Conservation (phyloP, 2,329 filamentous ascomycete genomes). For the Alternaria solani region DNA sequence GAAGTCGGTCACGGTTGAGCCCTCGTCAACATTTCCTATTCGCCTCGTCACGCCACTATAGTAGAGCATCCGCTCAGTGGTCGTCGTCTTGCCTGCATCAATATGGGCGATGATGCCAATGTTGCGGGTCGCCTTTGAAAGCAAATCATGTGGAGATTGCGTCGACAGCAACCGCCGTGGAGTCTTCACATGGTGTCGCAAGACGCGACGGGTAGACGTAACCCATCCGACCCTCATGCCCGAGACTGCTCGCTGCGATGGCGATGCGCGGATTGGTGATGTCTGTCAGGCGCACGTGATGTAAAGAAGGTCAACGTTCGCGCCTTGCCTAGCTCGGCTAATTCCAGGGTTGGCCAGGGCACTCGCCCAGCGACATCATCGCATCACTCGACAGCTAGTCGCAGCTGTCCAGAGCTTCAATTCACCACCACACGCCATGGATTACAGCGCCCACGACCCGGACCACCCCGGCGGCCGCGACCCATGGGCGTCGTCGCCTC, state of each 20-base stretch:
- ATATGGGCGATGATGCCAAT: conserved; percentile 99
- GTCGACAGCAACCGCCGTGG: conserved; percentile 43
- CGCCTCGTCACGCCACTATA: conserved; percentile 89
- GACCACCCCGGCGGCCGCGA: conserved; percentile 66
- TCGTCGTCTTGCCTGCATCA: conserved; percentile 98
- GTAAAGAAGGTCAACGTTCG: conserved; percentile 25
- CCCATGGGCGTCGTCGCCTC: conserved; percentile 70
- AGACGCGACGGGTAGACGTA: conserved; percentile 45
- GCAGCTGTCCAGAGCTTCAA: conserved; percentile 32
- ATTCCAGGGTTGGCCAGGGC: conserved; percentile 20
- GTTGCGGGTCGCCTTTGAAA: conserved; percentile 81
- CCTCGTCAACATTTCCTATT: conserved; percentile 92
- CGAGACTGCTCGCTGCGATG: conserved; percentile 24
- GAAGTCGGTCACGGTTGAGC: conserved; percentile 97
- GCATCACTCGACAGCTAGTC: conserved; percentile 28
- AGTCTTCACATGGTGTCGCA: conserved; percentile 42
- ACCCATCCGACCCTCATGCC: conserved; percentile 48
- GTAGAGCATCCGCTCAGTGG: conserved; percentile 98
- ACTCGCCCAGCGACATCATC: conserved; percentile 25
- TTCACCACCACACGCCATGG: conserved; percentile 60
- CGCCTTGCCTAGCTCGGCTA: conserved; percentile 40
- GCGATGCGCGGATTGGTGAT: conserved; percentile 12
- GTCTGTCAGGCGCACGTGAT: conserved; percentile 37
- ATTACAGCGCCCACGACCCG: conserved; percentile 69
- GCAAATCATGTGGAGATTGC: conserved; percentile 34